Percentiles rank a stretch among this genome's conserved stretches.
Evolutionary conservation across 208 protist genomes (phyloP).

Genomic region (Trypanosoma cruzi): DNA sequence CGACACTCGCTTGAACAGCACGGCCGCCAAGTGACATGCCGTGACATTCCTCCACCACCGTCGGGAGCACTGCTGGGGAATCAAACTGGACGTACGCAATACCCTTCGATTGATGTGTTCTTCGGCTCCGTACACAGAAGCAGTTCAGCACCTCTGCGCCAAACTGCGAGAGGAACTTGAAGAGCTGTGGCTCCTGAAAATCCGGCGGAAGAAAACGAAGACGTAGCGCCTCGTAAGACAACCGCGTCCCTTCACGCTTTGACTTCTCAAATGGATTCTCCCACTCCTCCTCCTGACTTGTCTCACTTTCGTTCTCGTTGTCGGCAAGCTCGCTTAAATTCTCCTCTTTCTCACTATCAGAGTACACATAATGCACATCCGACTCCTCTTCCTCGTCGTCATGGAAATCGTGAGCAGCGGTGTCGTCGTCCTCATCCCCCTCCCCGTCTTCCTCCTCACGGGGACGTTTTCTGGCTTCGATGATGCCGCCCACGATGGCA

Average conservation of each 20-base stretch:
- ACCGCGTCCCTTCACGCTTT: conserved; percentile 32
- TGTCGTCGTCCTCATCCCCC: no score
- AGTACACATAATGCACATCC: no score
- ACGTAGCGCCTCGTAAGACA: conserved; percentile 69
- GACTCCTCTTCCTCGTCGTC: conserved; percentile 9
- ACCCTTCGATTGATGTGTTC: conserved; percentile 84
- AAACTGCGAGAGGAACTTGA: conserved; percentile 89
- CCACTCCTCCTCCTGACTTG: conserved; percentile 29
- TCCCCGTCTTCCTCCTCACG: conserved; percentile 30
- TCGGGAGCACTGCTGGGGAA: conserved; percentile 53
- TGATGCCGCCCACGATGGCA: conserved; percentile 40
- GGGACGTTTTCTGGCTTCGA: conserved; percentile 34
- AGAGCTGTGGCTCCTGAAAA: conserved; percentile 89
- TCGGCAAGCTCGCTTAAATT: conserved; percentile 39
- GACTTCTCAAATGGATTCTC: conserved; percentile 45
- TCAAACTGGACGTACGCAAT: conserved; percentile 91
- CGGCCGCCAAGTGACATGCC: conserved; percentile 85
- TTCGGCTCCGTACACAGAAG: conserved; percentile 88
- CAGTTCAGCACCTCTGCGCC: conserved; percentile 82
- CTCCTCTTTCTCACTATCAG: conserved; percentile 26
- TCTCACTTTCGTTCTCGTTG: conserved; percentile 20
- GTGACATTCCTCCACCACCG: conserved; percentile 86
- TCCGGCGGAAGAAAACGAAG: conserved; percentile 81
- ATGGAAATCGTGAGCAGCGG: conserved; percentile 31
- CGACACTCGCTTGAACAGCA: conserved; percentile 55